These are phyloP conservation scores for Penicillium psychrofluorescens DNA, from an alignment of 495 filamentous ascomycete genomes.

Conservation along the genomic window DNA sequence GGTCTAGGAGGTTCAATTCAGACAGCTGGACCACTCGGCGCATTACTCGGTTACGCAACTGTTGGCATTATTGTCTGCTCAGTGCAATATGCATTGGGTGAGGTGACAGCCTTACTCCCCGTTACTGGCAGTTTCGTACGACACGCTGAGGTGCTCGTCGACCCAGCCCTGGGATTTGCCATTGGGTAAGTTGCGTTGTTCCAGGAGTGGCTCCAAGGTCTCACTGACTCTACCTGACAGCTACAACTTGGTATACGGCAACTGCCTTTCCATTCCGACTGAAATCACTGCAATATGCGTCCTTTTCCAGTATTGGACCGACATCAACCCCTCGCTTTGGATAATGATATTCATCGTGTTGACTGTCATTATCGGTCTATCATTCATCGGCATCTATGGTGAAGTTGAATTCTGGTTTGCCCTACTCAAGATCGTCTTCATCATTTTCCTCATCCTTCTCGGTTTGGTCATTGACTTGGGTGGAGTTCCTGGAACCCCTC, in stretches of 20 bases:
- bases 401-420: constrained; percentile 39
- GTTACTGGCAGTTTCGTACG: constrained; percentile 44
- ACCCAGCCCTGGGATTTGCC: constrained; percentile 54
- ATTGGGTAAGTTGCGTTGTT: constrained; percentile 20
- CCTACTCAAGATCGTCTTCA: constrained; percentile 40
- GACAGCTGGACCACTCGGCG: constrained; percentile 53
- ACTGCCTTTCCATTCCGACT: constrained; percentile 56
- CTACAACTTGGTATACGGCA: constrained; percentile 43
- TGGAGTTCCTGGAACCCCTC: constrained; percentile 24
- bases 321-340: constrained; percentile 44
- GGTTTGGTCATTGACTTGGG: constrained; percentile 38
- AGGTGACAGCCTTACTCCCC: constrained; percentile 35
- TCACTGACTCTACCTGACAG: constrained; percentile 6
- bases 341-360: constrained; percentile 49
- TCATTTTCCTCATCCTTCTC: constrained; percentile 45
- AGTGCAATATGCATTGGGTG: constrained; percentile 35
- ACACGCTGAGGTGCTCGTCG: constrained; percentile 40
- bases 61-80: constrained; percentile 33
- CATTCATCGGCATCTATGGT: constrained; percentile 41
- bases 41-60: constrained; percentile 43
- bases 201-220: too few species aligned
- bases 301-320: constrained; percentile 54
- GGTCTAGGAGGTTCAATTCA: constrained; percentile 51
- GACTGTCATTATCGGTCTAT: constrained; percentile 45
- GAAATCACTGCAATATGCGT: constrained; percentile 58